phyloP scores from a whole-genome alignment of 441 rosid species.

The Eruca vesicaria region DNA sequence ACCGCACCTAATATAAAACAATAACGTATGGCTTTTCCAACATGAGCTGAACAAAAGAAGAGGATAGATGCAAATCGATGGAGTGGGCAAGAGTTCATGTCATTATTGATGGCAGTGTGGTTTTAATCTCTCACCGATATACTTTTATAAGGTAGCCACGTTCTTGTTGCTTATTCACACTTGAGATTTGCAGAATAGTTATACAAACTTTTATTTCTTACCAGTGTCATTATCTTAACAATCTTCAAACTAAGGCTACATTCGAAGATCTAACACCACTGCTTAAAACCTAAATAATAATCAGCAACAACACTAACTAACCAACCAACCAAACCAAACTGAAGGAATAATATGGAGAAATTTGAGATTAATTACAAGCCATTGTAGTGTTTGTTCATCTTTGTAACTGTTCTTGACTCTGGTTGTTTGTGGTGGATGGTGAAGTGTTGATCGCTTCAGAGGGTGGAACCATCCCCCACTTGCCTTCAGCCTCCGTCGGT shows the following conservation, averaged over 20 bases:
- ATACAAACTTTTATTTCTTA: slow-evolving; percentile 21
- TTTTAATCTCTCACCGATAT: too few relatives aligned
- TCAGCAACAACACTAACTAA: slow-evolving; percentile 2
- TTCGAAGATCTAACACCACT: slow-evolving; percentile 9
- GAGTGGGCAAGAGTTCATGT: too few relatives aligned
- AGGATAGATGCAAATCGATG: too few relatives aligned
- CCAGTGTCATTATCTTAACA: slow-evolving; percentile 2
- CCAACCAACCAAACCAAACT: neutral
- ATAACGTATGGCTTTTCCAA: too few relatives aligned
- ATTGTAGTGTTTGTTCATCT: slow-evolving; percentile 40
- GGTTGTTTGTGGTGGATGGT: slow-evolving; percentile 81
- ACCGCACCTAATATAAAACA: too few relatives aligned
- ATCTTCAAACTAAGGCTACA: slow-evolving; percentile 8
- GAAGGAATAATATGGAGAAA: slow-evolving; percentile 1
- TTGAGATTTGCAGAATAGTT: neutral
- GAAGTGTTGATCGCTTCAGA: slow-evolving; percentile 55
- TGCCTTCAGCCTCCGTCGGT: slow-evolving; percentile 69
- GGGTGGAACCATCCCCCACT: slow-evolving; percentile 75
- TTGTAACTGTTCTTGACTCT: slow-evolving; percentile 64
- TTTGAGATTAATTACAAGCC: slow-evolving; percentile 7
- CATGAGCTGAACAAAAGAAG: too few relatives aligned
- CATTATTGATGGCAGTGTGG: too few relatives aligned
- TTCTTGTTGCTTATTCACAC: neutral
- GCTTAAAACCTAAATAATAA: neutral
- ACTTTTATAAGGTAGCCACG: neutral